Evolutionary conservation across 192 early-diverging fungal genomes (phyloP), one percentile per base, ranked within the genome.

Genomic region (Pilobolus umbonatus): DNA sequence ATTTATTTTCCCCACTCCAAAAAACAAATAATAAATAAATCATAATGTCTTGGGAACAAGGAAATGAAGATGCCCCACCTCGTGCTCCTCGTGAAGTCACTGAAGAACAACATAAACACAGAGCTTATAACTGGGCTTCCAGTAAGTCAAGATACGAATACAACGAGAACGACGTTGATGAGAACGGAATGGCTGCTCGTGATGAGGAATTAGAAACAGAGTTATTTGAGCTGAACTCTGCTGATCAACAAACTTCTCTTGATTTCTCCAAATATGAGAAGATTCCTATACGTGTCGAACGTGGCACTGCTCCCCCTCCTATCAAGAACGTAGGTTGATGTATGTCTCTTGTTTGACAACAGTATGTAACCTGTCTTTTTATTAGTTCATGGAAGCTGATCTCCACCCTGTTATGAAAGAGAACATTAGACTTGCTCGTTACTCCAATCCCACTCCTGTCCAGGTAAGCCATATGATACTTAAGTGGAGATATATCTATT

Each of bases 261-360:
- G 89, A 92, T 57, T 92, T 92, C 69, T 69, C 77, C 5, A 85
- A 88, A 28, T 92, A 92, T 69, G 81, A 86, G 21, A 64, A 68
- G 25, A 90, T 92, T 56, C 81, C 82, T 10, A 81, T 86, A 50
- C 74, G 74, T 21, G 80, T 85, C n/a, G 80, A 79, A 28, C 84
- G 85, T n/a, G 73, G 72, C 48, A 68, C 72, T 7, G 62, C 48
- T n/a, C 76, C 83, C 17, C 54, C 56, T 9, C 82, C 88, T 14
- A 72, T 92, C 34, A 38, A 50, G 9, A 59, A 12, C 4, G 79
- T 76, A 72, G 54, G 64, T 55, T 19, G 25, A 21, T 17, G 4
- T n/a, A n/a, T 78, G 45, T 32, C 1, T 21, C 7, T 30, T n/a
- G 2, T 56, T 56, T 5, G 10, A 43, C 19, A 2, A 43, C 31